Evolutionary conservation across 306 rosid genomes (phyloP), one percentile per base, ranked within the genome.

Genomic region (Begonia peltatifolia): DNA sequence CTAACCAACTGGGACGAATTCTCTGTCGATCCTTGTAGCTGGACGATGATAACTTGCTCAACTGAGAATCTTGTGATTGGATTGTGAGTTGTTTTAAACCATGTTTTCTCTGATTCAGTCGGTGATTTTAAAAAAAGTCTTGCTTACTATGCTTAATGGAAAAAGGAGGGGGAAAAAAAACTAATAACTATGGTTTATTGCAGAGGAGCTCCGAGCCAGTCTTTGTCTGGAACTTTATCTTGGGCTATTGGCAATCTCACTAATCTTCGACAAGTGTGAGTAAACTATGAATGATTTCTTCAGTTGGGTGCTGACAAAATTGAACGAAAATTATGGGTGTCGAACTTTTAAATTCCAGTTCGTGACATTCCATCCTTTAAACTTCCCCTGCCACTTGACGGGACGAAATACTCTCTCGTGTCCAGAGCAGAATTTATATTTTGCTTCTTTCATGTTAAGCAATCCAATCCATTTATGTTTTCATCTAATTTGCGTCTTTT

Each of bases 201-300:
- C 74, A 90, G 97, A 17, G 97, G 97, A 69, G 97, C 94, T 52
- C 94, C 97, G 3, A 90, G 95, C 43, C 97, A 85, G 64, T 80
- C 82, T 67, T 87, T 90, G 5, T 90, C 97, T 15, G 97, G 97
- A 64, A 76, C 78, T 57, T 53, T 90, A 14, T 80, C 94, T 47
- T 66, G 75, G 2, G 73, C 92, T 12, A 69, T 90, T 54, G 77
- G 73, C 46, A 85, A 90, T 65, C 87, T 90, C 18, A 85, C 97
- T 5, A 83, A 85, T 69, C 92, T 90, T 57, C 73, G 85, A 55
- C 97, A 90, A 90, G 82, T 83, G 97, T 90, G 61, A 68, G 93
- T 11, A 43, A 57, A 55, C 30, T 56, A 3, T 41, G 14, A 50
- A 6, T 47, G 23, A 41, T 57, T 17, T 58, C 15, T 41, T 16